A percentile compares a stretch with the other conserved stretches of the same genome.
Evolutionary conservation across 2,329 filamentous ascomycete species (phyloP).

Genomic region (Verticillium longisporum): DNA sequence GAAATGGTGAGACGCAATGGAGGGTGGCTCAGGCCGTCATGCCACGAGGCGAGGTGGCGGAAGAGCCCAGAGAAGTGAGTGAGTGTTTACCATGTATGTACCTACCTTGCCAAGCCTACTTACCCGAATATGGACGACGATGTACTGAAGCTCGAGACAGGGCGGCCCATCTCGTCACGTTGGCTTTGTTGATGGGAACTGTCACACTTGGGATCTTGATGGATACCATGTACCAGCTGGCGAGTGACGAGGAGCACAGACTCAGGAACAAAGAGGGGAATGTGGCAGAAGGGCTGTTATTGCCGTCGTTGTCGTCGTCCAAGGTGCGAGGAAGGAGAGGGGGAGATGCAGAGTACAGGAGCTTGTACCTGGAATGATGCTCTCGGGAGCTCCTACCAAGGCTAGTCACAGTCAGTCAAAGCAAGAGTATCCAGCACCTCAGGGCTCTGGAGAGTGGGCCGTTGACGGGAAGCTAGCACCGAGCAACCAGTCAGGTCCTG

Average conservation of each 20-base stretch:
- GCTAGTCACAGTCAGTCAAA: not conserved
- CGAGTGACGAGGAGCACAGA: not conserved
- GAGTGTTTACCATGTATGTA: not conserved
- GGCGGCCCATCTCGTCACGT: not conserved
- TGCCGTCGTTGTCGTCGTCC: not conserved
- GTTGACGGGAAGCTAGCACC: slow-evolving; percentile 9
- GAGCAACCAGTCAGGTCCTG: slow-evolving; percentile 6
- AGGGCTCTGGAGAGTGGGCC: not conserved
- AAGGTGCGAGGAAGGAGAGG: too few species aligned
- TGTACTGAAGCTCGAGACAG: not conserved
- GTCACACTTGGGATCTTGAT: too few species aligned
- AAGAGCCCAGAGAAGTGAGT: not conserved
- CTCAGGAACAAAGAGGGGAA: not conserved
- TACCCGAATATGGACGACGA: too few species aligned
- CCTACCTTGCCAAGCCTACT: too few species aligned
- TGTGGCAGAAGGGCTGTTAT: not conserved
- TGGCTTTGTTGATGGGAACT: too few species aligned
- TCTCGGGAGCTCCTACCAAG: not conserved
- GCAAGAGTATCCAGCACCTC: not conserved
- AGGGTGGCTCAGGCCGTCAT: not conserved
- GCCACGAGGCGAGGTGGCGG: not conserved
- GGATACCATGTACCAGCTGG: too few species aligned
- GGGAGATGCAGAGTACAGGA: not conserved
- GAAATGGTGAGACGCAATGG: not conserved
- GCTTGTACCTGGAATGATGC: not conserved